Conservation (phyloP, 441 rosid species). For the Geranium incanum region DNA sequence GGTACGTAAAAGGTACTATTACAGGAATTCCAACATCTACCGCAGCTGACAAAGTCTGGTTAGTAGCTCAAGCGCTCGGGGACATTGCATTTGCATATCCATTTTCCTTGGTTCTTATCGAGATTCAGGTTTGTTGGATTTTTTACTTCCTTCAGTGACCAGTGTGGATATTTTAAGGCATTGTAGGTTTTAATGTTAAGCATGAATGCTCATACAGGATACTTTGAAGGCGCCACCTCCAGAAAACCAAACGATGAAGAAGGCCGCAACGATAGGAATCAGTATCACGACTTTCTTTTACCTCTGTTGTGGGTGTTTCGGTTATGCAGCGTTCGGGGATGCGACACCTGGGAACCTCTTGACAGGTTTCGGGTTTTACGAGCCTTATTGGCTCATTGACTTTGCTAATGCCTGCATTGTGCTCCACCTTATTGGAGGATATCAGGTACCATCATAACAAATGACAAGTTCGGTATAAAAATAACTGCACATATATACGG, state of each 20-base stretch:
- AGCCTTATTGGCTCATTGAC: conserved; percentile 43
- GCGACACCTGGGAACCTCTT: conserved; percentile 48
- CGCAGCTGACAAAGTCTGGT: conserved; percentile 32
- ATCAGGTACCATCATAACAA: conserved; percentile 28
- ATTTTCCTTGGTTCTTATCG: conserved; percentile 33
- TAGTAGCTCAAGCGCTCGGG: conserved; percentile 38
- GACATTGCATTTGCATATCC: conserved; percentile 48
- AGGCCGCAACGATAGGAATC: conserved; percentile 33
- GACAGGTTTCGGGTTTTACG: conserved; percentile 42
- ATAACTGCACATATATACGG: too few species aligned
- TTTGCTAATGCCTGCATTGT: conserved; percentile 44
- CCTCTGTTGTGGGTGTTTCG: conserved; percentile 40
- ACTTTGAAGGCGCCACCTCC: conserved; percentile 45
- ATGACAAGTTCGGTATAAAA: too few species aligned
- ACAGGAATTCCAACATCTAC: conserved; percentile 29
- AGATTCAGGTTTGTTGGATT: conserved; percentile 38
- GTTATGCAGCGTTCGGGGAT: conserved; percentile 52
- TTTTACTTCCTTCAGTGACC: too few species aligned
- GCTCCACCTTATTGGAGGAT: conserved; percentile 49
- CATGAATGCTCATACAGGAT: conserved; percentile 24
- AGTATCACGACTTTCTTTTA: conserved; percentile 37
- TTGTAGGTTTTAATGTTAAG: too few species aligned
- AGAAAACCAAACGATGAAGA: conserved; percentile 41
- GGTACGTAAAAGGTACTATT: conserved; percentile 35
- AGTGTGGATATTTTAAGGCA: too few species aligned